Conservation (phyloP, 768 basidiomycete genomes). For the Guyanaporus albipodus region DNA sequence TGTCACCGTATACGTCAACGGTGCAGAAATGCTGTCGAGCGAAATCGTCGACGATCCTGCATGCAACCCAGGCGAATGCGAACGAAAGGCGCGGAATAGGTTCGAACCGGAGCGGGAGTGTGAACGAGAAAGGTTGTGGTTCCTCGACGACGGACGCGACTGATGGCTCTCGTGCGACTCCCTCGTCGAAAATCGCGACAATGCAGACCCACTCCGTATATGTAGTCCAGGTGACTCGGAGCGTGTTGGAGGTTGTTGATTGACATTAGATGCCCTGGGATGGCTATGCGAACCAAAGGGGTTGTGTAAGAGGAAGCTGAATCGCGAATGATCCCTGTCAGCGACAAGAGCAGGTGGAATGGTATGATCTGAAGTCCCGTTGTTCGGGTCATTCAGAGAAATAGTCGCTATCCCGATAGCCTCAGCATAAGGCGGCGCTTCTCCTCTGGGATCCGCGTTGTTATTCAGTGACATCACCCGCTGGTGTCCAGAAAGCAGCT, state of each 20-base stretch:
- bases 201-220: conserved; percentile 15
- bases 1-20: conserved; percentile 67
- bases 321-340: conserved; percentile 37
- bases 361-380: neutral
- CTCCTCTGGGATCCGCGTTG: conserved; percentile 47
- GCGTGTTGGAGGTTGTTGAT: conserved; percentile 11
- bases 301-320: conserved; percentile 42
- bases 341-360: neutral
- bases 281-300: conserved; percentile 32
- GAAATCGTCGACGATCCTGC: conserved; percentile 68
- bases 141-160: conserved; percentile 25
- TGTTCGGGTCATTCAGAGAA: conserved; percentile 22
- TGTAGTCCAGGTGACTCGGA: conserved; percentile 17
- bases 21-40: conserved; percentile 69
- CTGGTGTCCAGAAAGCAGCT: conserved; percentile 17
- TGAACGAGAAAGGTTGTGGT: conserved; percentile 33
- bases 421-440: conserved; percentile 68
- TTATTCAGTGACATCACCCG: conserved; percentile 6
- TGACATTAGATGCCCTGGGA: conserved; percentile 11
- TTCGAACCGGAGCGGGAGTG: conserved; percentile 35
- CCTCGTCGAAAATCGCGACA: conserved; percentile 22
- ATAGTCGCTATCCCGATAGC: conserved; percentile 11
- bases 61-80: conserved; percentile 32
- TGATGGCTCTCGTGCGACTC: conserved; percentile 20
- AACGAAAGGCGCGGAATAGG: conserved; percentile 38